phyloP scores from a whole-genome alignment of 129 eudicot genomes.

The Arctium lappa region DNA sequence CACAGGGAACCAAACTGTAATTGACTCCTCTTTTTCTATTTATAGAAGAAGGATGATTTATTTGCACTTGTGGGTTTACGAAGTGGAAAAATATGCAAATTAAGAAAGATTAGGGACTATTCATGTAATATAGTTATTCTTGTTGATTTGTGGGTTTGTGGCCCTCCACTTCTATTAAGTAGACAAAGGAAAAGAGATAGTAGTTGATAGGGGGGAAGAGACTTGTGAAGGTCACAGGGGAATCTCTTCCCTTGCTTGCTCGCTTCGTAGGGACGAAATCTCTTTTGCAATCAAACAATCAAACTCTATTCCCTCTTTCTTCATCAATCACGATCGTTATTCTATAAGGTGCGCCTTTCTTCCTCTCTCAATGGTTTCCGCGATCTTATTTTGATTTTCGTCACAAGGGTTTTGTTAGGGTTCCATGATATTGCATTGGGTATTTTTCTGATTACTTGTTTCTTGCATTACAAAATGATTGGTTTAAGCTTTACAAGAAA shows the following conservation, averaged over 20 bases:
- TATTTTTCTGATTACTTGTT: background rate
- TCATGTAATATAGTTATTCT: background rate
- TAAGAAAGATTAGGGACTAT: background rate
- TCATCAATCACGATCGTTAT: constrained; percentile 8
- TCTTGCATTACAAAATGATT: constrained; percentile 5
- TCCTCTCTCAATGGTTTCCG: background rate
- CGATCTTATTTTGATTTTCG: constrained; percentile 10
- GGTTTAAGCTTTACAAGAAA: background rate
- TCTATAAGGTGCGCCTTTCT: constrained; percentile 4
- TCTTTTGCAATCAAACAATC: constrained; percentile 6
- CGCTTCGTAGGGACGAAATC: constrained; percentile 15
- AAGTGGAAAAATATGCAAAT: background rate
- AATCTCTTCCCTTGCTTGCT: background rate
- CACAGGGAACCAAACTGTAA: background rate
- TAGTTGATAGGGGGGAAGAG: constrained; percentile 6
- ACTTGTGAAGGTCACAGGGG: constrained; percentile 3
- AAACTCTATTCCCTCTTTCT: constrained; percentile 14
- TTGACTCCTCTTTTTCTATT: too few relatives aligned
- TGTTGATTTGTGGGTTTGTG: background rate
- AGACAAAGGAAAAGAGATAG: background rate
- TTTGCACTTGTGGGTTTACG: background rate
- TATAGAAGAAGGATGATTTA: background rate
- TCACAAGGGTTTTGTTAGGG: constrained; percentile 9
- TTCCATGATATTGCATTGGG: constrained; percentile 11
- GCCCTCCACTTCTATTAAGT: background rate